Percentiles rank a stretch among this genome's conserved stretches.
phyloP scores from a whole-genome alignment of 768 basidiomycete genomes.

The Pleurotus salmoneostramineus region DNA sequence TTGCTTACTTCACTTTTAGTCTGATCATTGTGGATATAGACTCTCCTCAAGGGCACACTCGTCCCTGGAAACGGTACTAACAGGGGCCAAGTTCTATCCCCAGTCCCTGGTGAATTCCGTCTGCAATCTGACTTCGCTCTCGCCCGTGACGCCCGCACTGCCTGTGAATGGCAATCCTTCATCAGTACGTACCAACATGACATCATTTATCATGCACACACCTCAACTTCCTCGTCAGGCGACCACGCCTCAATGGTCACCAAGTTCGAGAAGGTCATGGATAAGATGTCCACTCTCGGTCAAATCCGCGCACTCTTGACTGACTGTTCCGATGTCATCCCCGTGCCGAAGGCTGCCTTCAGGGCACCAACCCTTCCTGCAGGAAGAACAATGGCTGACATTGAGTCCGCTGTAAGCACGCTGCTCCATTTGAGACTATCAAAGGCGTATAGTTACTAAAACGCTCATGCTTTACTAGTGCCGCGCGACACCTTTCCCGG shows the following conservation, averaged over 20 bases:
- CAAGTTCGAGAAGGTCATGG: conserved; percentile 16
- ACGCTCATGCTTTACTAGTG: not conserved
- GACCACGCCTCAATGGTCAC: conserved; percentile 13
- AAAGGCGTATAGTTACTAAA: not conserved
- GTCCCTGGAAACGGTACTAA: conserved; percentile 22
- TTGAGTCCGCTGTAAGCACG: conserved; percentile 1
- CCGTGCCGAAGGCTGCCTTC: conserved; percentile 13
- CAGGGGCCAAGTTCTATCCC: conserved; percentile 18
- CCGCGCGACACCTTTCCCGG: conserved; percentile 4
- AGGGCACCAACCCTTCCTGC: conserved; percentile 19
- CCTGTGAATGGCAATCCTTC: conserved; percentile 10
- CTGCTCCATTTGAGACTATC: not conserved
- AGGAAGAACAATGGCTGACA: conserved; percentile 2
- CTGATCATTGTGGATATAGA: conserved; percentile 12
- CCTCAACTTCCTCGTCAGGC: not conserved
- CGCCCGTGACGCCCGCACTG: conserved; percentile 14
- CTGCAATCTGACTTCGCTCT: conserved; percentile 6
- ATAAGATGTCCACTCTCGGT: conserved; percentile 14
- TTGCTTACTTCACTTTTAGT: not conserved
- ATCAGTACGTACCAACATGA: not conserved
- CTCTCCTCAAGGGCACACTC: conserved; percentile 19
- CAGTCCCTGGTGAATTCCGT: conserved; percentile 24
- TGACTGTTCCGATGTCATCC: conserved; percentile 12
- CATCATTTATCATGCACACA: not conserved
- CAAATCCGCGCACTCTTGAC: conserved; percentile 13